Base-by-base conservation (phyloP, 305 asterid species). In the Solanum hybrid region DNA sequence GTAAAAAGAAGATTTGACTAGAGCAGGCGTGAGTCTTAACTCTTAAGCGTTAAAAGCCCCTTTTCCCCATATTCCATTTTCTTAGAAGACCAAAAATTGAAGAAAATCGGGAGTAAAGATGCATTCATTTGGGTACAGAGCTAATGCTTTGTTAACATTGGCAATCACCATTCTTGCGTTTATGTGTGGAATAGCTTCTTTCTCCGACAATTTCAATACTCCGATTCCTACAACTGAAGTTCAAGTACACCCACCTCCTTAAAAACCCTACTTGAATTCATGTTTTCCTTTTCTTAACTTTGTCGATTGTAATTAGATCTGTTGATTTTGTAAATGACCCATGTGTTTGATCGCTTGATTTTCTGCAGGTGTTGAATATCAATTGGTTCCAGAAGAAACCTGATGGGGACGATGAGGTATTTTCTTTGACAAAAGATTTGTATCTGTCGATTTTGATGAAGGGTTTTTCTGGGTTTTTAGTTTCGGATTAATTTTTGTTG, bases 321-420 rank as follows among this genome's bases (percentile, higher is more conserved):
- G 77, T 79, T 38, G 10, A 2, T 77, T 29, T 46, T 51, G n/a
- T 31, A 66, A 87, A 86, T 12, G 4, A 51, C 90, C 89, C 34
- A 36, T 46, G 20, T 31, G 6, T 13, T 37, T 56, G 78, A 26
- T 69, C 29, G 11, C 6, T 38, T 88, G 37, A 24, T 46, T 89
- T 69, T 88, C 31, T 92, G 80, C 91, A 96, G 99, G 99, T 95
- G 31, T 92, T 96, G 96, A 95, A 97, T 91, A 96, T 96, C 73
- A 97, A 97, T 93, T 96, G 99, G 99, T 97, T 97, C 94, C 99
- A 95, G 96, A 97, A 94, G 94, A 97, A 97, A 86, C 98, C 98
- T 36, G 98, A 96, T 73, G 99, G 99, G 26, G 98, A 97, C 91
- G 99, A 97, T 86, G 99, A 97, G 98, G 99, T 97, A 91, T 90